Percentiles rank a stretch among this genome's conserved stretches.
Evolutionary conservation across 2,329 filamentous ascomycete genomes (phyloP).

Genomic region (Graphiopsis chlorocephala): DNA sequence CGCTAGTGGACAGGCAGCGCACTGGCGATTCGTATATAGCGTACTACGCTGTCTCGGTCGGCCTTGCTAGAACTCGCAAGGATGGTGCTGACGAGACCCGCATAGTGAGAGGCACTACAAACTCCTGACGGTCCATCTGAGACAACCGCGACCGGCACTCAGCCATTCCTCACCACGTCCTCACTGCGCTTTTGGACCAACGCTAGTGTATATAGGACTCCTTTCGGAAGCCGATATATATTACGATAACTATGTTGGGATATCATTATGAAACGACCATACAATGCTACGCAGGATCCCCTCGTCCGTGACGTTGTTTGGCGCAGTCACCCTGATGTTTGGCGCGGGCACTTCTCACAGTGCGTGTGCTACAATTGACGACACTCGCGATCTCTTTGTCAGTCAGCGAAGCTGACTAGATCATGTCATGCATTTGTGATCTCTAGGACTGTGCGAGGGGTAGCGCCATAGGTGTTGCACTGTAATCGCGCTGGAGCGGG

Average conservation of each 20-base stretch:
- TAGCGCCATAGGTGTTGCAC: slow-evolving; percentile 7
- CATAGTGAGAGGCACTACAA: not conserved
- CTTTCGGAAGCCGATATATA: too few relatives aligned
- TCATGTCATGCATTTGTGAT: not conserved
- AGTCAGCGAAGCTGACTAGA: not conserved
- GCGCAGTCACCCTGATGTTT: not conserved
- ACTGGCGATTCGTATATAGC: slow-evolving; percentile 1
- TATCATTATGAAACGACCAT: too few relatives aligned
- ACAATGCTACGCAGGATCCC: too few relatives aligned
- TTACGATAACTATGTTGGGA: too few relatives aligned
- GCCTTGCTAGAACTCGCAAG: not conserved
- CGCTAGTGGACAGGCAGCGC: slow-evolving; percentile 3
- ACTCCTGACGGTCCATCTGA: not conserved
- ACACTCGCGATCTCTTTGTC: slow-evolving; percentile 3
- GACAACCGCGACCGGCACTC: too few relatives aligned
- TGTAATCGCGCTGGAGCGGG: too few relatives aligned
- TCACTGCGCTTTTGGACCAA: too few relatives aligned
- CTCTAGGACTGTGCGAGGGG: slow-evolving; percentile 7
- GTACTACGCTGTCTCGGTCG: not conserved
- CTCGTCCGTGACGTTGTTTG: not conserved
- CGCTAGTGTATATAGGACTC: too few relatives aligned
- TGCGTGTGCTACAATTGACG: slow-evolving; percentile 2
- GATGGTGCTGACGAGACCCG: not conserved
- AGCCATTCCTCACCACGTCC: too few relatives aligned
- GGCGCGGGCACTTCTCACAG: not conserved